Evolutionary conservation across 306 rosid species (phyloP).

Genomic region (Hippophae rhamnoides): DNA sequence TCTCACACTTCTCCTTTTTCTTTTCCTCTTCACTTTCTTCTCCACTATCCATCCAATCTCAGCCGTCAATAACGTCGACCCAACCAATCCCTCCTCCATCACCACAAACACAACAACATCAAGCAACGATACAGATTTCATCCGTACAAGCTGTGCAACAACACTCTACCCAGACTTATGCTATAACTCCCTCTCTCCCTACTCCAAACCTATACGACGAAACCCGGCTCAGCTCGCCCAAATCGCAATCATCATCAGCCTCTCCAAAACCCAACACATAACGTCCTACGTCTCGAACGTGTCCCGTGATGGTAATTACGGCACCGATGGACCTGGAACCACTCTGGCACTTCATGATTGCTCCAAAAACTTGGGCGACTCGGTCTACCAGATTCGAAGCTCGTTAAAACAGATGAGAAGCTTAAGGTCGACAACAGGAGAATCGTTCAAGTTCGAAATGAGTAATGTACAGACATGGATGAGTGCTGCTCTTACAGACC

Average conservation of each 20-base stretch:
- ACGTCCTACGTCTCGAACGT: slow-evolving; percentile 55
- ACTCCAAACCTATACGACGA: slow-evolving; percentile 63
- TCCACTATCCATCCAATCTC: slow-evolving; percentile 14
- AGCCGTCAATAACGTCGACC: slow-evolving; percentile 2
- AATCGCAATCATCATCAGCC: slow-evolving; percentile 60
- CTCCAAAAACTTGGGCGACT: slow-evolving; percentile 68
- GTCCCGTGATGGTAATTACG: slow-evolving; percentile 51
- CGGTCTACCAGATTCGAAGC: slow-evolving; percentile 77
- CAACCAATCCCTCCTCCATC: not conserved
- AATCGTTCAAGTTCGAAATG: slow-evolving; percentile 70
- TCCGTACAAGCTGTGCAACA: slow-evolving; percentile 63
- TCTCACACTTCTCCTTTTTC: slow-evolving; percentile 5
- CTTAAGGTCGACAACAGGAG: slow-evolving; percentile 26
- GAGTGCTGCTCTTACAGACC: slow-evolving; percentile 95
- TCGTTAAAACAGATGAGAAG: slow-evolving; percentile 82
- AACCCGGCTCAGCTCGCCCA: slow-evolving; percentile 72
- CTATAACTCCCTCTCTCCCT: slow-evolving; percentile 74
- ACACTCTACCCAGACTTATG: slow-evolving; percentile 87
- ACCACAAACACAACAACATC: slow-evolving; percentile 1
- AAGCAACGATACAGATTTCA: slow-evolving; percentile 36
- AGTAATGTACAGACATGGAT: slow-evolving; percentile 99
- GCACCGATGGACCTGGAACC: slow-evolving; percentile 29
- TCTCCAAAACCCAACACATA: slow-evolving; percentile 37
- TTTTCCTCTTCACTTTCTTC: slow-evolving; percentile 12
- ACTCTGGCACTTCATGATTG: slow-evolving; percentile 74